phyloP scores from a whole-genome alignment of 805 yeast genomes.

The Candida tammaniensis region DNA sequence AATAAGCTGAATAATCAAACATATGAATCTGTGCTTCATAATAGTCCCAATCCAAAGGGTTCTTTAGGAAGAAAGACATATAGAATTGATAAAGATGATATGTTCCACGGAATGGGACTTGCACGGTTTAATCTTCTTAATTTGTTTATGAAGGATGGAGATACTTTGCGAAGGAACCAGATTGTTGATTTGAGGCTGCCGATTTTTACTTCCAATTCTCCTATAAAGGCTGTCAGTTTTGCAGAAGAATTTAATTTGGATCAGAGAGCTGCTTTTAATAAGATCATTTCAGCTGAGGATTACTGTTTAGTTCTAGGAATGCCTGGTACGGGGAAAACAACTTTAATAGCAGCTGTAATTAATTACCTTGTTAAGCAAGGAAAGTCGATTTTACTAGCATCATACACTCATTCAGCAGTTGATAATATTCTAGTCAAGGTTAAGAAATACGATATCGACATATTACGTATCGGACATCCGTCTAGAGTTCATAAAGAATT shows the following conservation, averaged over 20 bases:
- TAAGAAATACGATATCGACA: constrained; percentile 27
- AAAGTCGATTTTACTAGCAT: constrained; percentile 71
- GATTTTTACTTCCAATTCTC: constrained; percentile 27
- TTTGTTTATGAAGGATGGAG: constrained; percentile 55
- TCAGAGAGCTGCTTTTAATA: constrained; percentile 67
- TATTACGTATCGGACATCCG: constrained; percentile 67
- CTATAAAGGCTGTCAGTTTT: constrained; percentile 6
- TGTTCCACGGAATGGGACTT: constrained; percentile 68
- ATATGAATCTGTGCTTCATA: constrained; percentile 46
- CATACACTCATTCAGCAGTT: constrained; percentile 94
- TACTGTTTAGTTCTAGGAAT: constrained; percentile 85
- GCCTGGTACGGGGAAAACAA: constrained; percentile 86
- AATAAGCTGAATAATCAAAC: constrained; percentile 43
- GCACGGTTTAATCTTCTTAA: constrained; percentile 77
- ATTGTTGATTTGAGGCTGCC: constrained; percentile 58
- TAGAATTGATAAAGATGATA: constrained; percentile 79
- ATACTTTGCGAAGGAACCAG: constrained; percentile 40
- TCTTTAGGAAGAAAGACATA: constrained; percentile 26
- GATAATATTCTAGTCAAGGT: constrained; percentile 85
- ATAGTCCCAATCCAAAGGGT: neutral
- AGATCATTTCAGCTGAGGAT: constrained; percentile 63
- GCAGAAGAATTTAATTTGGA: constrained; percentile 56
- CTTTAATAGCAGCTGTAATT: constrained; percentile 79
- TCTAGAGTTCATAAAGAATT: constrained; percentile 63
- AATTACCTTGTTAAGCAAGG: constrained; percentile 54